A percentile compares a stretch with the other conserved stretches of the same genome.
Conservation (phyloP, 768 basidiomycete genomes). For the Tylopilus subfusipes region DNA sequence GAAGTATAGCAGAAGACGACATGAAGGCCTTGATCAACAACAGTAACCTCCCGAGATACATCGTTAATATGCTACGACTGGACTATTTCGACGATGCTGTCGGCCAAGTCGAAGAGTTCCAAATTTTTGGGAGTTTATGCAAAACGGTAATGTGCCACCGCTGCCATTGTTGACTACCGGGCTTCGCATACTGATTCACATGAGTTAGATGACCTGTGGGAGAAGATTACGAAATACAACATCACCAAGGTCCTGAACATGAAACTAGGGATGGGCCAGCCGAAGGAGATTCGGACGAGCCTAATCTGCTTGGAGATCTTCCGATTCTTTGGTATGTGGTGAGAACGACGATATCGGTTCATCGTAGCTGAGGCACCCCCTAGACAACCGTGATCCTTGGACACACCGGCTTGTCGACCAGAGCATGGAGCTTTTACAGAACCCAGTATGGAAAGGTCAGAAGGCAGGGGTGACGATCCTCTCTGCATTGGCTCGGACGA, state of each 20-base stretch:
- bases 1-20: too few relatives aligned
- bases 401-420: conserved; percentile 8
- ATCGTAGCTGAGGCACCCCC: too few relatives aligned
- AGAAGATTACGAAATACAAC: not conserved
- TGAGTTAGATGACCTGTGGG: not conserved
- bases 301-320: conserved; percentile 20
- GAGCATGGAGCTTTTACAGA: conserved; percentile 4
- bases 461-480: conserved; percentile 25
- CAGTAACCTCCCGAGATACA: too few relatives aligned
- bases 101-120: conserved; percentile 16
- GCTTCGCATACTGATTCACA: too few relatives aligned
- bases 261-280: conserved; percentile 12
- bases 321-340: conserved; percentile 15
- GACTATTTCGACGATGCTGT: too few relatives aligned
- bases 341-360: too few relatives aligned
- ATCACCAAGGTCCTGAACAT: conserved; percentile 11
- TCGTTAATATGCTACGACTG: too few relatives aligned
- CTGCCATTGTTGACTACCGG: too few relatives aligned
- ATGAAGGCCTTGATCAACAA: too few relatives aligned
- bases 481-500: too few relatives aligned
- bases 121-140: conserved; percentile 4
- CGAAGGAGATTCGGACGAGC: too few relatives aligned
- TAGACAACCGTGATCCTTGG: conserved; percentile 10
- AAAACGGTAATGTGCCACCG: not conserved
- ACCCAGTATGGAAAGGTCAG: conserved; percentile 13